Evolutionary conservation across 495 filamentous ascomycete genomes (phyloP).

Genomic region (Amphirosellinia nigrospora): DNA sequence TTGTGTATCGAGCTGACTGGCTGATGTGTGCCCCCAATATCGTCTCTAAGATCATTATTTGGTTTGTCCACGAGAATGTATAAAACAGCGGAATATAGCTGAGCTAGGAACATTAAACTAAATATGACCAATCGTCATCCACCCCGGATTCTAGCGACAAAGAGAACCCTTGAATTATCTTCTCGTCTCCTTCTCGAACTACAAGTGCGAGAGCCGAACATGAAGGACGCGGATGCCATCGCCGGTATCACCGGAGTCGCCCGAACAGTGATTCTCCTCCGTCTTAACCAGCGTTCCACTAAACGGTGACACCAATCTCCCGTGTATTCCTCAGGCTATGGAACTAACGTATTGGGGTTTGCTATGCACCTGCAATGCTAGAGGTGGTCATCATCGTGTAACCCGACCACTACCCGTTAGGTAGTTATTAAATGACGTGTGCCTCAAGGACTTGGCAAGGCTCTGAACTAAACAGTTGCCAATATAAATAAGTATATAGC

Average conservation of each 20-base stretch:
- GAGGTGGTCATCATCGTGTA: background rate
- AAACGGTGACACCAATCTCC: background rate
- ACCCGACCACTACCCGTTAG: no score
- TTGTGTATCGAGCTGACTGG: no score
- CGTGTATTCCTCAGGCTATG: background rate
- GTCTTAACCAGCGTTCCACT: background rate
- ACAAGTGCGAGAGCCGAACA: background rate
- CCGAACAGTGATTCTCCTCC: background rate
- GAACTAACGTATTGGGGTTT: background rate
- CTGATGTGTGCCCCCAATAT: no score
- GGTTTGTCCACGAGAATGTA: no score
- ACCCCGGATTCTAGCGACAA: no score
- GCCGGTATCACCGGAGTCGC: background rate
- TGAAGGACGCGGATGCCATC: background rate
- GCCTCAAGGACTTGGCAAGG: background rate
- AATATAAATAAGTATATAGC: no score
- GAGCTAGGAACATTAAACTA: background rate
- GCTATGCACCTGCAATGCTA: background rate
- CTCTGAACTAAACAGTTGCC: no score
- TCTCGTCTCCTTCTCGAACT: background rate
- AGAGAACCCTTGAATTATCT: background rate
- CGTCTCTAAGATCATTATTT: background rate
- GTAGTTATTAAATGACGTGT: background rate
- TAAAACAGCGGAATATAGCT: background rate
- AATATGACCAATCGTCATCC: no score